Base-by-base conservation (phyloP, 768 basidiomycete genomes). In the Agaricus sinodeliciosus region DNA sequence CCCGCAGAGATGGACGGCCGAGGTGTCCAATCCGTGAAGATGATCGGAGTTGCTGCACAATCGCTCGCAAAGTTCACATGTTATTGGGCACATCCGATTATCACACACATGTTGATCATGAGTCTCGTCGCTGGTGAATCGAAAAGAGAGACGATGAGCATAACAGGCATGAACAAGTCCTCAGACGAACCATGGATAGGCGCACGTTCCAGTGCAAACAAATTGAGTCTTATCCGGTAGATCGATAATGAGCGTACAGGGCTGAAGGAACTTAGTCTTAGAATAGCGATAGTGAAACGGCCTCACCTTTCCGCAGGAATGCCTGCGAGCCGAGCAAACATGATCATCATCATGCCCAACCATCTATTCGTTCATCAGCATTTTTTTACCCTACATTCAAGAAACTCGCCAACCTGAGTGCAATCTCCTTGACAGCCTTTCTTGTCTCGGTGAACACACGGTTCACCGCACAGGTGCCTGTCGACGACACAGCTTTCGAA, bases 1-100 rank as follows among this genome's bases (percentile, higher is more conserved):
- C 82, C 81, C 81, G 69, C 82, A 84, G 31, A 84, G 71, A 66
- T 84, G 82, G 25, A 73, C 53, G 0, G 68, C 65, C 4, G 51
- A 60, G 1, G 57, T 50, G 19, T 71, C 60, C 3, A 81, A 65
- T 1, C 72, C 79, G 48, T 84, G 82, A 42, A 84, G 66, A 65
- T 84, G 83, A 52, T 79, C 62, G 16, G 59, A 57, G 43, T 66
- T 58, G 1, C 72, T 65, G 55, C 82, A 84, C 16, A 80, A 65
- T 13, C 80, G 70, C 56, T 72, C 77, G 59, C 83, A 85, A 3
- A 85, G 62, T 48, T 77, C 69, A 57, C 82, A 84, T 2, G 62
- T 55, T 8, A 80, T 57, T 0, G 82, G 81, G 57, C 84, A 84
- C 34, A 75, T 69, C 11, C 74, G 65, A 28, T 72, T 65, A 36